Base-by-base conservation (phyloP, 1,284 basidiomycete genomes). In the Ganoderma sinense region DNA sequence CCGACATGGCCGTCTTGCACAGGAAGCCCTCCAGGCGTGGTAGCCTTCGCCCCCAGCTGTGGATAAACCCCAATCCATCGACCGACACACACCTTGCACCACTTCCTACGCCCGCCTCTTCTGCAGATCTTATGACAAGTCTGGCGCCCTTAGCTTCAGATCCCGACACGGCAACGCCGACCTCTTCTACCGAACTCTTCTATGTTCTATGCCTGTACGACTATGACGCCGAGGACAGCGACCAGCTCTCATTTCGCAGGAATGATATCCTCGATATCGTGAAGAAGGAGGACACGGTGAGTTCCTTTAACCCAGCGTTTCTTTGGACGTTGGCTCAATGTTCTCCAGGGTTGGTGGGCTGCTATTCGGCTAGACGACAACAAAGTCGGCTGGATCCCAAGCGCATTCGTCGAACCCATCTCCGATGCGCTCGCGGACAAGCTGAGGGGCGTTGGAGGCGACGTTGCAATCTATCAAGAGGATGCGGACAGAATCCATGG, bases 341-440 rank as follows among this genome's bases (percentile, higher is more conserved):
- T 18, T 36, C 26, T n/a, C 6, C 62, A 80, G 79, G 92, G 93
- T 8, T 94, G 92, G 92, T 94, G 91, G 91, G 92, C 91, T 36
- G 93, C 92, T 39, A 85, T 91, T 78, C 84, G 87, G n/a, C 81
- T 80, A 11, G 84, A 85, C 55, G 84, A 83, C 13, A 81, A 85
- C 64, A 79, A 79, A 45, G 84, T 92, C 55, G 91, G 92, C 63
- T 94, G 93, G 92, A 88, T 94, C 72, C 92, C 92, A 31, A 75
- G 78, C 73, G 73, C 78, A 66, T 76, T 78, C 72, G 75, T 82
- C 23, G 76, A 80, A 60, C 75, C 77, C 4, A 75, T 82, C 26
- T 78, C 79, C 20, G 79, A 80, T 36, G 69, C 73, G 16, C 72
- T 75, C 10, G 78, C 75, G 33, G 76, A 78, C 41, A 74, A 79